phyloP scores from a whole-genome alignment of 139 green algal genomes.

The Chlorella sp. region DNA sequence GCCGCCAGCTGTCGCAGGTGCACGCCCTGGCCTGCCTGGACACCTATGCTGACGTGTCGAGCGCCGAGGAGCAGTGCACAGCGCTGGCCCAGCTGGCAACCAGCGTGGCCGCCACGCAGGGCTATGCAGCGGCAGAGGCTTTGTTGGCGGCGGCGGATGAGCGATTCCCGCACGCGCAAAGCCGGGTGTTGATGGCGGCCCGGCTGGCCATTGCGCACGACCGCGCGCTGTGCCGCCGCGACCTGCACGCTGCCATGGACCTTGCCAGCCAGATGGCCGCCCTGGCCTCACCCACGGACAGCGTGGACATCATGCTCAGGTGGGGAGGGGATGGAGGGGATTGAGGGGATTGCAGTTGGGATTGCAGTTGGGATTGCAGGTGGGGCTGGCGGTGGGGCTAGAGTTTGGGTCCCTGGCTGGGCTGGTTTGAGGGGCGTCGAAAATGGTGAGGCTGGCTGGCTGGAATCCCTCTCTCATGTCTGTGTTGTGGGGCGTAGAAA shows the following conservation, averaged over 20 bases:
- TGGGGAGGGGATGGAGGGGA: neutral
- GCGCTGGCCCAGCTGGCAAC: conserved; percentile 57
- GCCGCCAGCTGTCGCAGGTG: conserved; percentile 36
- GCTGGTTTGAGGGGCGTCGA: neutral
- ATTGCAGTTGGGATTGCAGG: too few species aligned
- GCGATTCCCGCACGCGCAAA: conserved; percentile 27
- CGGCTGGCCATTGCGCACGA: conserved; percentile 57
- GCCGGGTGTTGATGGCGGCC: conserved; percentile 40
- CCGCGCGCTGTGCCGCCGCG: conserved; percentile 47
- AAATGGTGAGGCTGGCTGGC: too few species aligned
- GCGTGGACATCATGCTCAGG: conserved; percentile 20
- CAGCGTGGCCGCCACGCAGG: conserved; percentile 36
- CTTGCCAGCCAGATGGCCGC: conserved; percentile 45
- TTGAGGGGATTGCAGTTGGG: neutral
- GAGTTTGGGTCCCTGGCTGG: too few species aligned
- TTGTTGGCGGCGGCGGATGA: conserved; percentile 43
- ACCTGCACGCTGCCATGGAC: conserved; percentile 43
- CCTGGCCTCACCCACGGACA: conserved; percentile 51
- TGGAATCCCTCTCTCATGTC: too few species aligned
- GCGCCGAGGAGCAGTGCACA: conserved; percentile 36
- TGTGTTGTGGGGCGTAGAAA: too few species aligned
- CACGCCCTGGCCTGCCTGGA: conserved; percentile 49
- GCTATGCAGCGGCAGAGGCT: conserved; percentile 42
- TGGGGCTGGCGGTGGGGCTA: too few species aligned
- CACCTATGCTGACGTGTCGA: conserved; percentile 25